Conservation (phyloP, 345 rosid species). For the Eucalyptus polyanthemos region DNA sequence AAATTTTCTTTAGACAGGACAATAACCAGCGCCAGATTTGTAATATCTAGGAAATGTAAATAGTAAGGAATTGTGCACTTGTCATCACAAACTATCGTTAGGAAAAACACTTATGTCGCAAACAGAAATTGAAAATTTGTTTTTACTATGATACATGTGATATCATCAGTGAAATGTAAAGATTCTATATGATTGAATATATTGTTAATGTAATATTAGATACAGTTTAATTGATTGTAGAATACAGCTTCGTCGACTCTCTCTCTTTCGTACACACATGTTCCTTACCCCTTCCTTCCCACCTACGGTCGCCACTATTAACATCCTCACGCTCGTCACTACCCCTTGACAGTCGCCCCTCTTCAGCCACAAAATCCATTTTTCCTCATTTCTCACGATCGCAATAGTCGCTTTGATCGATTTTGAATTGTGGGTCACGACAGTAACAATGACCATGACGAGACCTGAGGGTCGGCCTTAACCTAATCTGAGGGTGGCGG, state of each 20-base stretch:
- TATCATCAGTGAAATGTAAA: neutral
- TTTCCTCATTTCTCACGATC: neutral
- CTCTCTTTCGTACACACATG: neutral
- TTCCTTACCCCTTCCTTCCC: neutral
- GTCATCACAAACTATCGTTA: neutral
- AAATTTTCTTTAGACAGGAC: neutral
- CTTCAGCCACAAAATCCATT: neutral
- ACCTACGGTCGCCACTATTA: neutral
- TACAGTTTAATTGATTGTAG: neutral
- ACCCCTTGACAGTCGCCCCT: neutral
- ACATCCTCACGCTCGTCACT: neutral
- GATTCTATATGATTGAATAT: neutral
- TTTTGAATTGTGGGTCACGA: neutral
- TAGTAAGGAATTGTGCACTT: neutral
- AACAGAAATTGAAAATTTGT: too few relatives aligned
- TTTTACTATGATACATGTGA: neutral
- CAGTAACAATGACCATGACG: neutral
- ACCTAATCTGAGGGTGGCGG: neutral
- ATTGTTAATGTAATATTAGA: too few relatives aligned
- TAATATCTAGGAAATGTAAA: neutral
- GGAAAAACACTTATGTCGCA: neutral
- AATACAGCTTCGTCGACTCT: neutral
- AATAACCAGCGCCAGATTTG: too few relatives aligned
- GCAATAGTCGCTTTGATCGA: neutral
- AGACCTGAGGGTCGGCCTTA: neutral